Evolutionary conservation across 129 eudicot species (phyloP).

Genomic region (Heracleum sosnowskyi): DNA sequence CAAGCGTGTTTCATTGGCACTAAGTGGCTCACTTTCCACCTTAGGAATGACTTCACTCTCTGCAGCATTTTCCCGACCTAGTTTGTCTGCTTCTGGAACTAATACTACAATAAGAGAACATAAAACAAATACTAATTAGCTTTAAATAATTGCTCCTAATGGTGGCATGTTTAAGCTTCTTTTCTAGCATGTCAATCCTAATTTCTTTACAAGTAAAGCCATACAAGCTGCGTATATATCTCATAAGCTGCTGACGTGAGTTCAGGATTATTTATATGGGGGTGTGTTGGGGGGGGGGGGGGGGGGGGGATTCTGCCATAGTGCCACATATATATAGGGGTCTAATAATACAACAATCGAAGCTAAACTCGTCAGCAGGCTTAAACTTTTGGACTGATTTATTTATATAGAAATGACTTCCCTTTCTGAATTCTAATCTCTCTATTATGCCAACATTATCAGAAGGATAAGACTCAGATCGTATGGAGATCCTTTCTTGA

Average conservation of each 20-base stretch:
- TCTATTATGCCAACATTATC: neutral
- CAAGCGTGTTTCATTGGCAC: constrained; percentile 9
- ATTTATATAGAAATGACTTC: neutral
- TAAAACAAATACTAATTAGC: neutral
- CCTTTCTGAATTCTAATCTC: neutral
- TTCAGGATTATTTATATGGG: neutral
- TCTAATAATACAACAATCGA: too few relatives aligned
- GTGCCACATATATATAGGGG: too few relatives aligned
- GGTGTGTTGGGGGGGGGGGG: too few relatives aligned
- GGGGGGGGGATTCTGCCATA: too few relatives aligned
- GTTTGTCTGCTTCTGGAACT: constrained; percentile 19
- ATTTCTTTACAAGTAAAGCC: neutral
- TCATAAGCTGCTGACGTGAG: neutral
- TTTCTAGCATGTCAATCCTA: neutral
- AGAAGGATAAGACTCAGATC: neutral
- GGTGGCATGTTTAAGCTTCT: neutral
- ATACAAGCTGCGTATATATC: neutral
- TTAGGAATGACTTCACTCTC: constrained; percentile 15
- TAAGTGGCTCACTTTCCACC: constrained; percentile 10
- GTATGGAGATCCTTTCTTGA: neutral
- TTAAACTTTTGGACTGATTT: too few relatives aligned
- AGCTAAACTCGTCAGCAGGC: neutral
- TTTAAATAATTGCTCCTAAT: neutral
- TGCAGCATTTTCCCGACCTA: constrained; percentile 17
- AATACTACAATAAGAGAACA: constrained; percentile 20